Percentiles rank a stretch among this genome's conserved stretches.
phyloP scores from a whole-genome alignment of 495 filamentous ascomycete species.

The Aspergillus baeticus region DNA sequence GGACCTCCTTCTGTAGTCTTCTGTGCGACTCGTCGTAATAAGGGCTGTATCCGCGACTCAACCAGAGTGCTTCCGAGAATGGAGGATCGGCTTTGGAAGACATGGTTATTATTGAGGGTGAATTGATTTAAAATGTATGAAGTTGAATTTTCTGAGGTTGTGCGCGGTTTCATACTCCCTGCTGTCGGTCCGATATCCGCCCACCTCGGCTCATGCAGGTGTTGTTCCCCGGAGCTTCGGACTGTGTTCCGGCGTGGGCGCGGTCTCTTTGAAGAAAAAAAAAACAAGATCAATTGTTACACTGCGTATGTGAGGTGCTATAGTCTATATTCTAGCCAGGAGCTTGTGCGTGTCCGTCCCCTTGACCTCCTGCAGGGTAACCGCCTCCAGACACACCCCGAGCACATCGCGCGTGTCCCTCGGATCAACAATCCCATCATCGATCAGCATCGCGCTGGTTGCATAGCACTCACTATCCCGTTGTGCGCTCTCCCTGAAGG shows the following conservation, averaged over 20 bases:
- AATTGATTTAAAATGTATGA: too few relatives aligned
- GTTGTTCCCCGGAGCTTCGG: too few relatives aligned
- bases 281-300: too few relatives aligned
- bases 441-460: conserved; percentile 30
- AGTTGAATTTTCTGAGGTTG: too few relatives aligned
- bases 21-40: conserved; percentile 73
- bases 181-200: too few relatives aligned
- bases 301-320: too few relatives aligned
- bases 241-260: too few relatives aligned
- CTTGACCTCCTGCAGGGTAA: conserved; percentile 16
- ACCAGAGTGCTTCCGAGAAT: conserved; percentile 73
- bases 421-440: conserved; percentile 37
- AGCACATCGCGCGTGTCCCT: conserved; percentile 33
- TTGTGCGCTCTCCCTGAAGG: conserved; percentile 18
- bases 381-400: conserved; percentile 35
- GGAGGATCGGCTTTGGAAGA: conserved; percentile 30
- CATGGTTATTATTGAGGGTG: too few relatives aligned
- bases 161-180: too few relatives aligned
- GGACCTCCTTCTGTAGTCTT: conserved; percentile 60
- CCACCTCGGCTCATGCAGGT: too few relatives aligned
- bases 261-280: too few relatives aligned
- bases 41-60: conserved; percentile 64
- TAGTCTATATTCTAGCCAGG: conserved; percentile 20
- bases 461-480: conserved; percentile 28
- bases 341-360: conserved; percentile 20